Conservation (phyloP, 1,284 basidiomycete species). For the Paramarasmius palmivorus region DNA sequence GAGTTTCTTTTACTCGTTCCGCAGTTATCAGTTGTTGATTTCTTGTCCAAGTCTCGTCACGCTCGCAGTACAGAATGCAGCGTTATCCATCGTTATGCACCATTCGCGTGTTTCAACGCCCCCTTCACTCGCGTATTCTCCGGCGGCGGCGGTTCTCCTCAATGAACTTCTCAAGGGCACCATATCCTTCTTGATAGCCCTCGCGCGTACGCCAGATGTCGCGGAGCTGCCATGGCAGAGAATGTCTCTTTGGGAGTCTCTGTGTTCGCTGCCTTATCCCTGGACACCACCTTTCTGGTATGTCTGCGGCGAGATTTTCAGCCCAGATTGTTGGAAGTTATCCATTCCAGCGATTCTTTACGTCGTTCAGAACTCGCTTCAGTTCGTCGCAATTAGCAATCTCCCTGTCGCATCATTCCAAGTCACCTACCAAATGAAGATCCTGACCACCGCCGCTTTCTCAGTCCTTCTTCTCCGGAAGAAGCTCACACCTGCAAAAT, state of each 20-base stretch:
- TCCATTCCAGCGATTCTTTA: constrained; percentile 96
- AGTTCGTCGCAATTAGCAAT: constrained; percentile 92
- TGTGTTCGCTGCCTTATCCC: constrained; percentile 35
- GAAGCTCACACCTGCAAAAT: constrained; percentile 73
- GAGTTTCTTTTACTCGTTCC: too few relatives aligned
- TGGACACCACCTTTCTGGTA: constrained; percentile 51
- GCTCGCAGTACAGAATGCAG: constrained; percentile 93
- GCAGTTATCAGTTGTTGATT: constrained; percentile 9
- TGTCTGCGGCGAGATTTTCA: constrained; percentile 52
- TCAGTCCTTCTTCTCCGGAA: constrained; percentile 83
- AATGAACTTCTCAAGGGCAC: constrained; percentile 92
- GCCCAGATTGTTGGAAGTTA: constrained; percentile 84
- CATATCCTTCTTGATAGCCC: constrained; percentile 82
- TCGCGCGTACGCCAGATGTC: constrained; percentile 45
- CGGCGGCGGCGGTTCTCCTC: constrained; percentile 89
- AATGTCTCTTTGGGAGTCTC: constrained; percentile 45
- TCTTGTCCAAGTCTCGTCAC: constrained; percentile 75
- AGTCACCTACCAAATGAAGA: constrained; percentile 94
- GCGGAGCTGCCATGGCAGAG: constrained; percentile 36
- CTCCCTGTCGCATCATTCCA: constrained; percentile 92
- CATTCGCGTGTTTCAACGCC: constrained; percentile 89
- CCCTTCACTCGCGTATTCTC: constrained; percentile 79
- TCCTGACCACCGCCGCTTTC: constrained; percentile 93
- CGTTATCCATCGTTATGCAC: constrained; percentile 96
- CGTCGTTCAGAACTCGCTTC: constrained; percentile 93